Conservation (phyloP, 441 rosid genomes). For the Adansonia rubrostipa region DNA sequence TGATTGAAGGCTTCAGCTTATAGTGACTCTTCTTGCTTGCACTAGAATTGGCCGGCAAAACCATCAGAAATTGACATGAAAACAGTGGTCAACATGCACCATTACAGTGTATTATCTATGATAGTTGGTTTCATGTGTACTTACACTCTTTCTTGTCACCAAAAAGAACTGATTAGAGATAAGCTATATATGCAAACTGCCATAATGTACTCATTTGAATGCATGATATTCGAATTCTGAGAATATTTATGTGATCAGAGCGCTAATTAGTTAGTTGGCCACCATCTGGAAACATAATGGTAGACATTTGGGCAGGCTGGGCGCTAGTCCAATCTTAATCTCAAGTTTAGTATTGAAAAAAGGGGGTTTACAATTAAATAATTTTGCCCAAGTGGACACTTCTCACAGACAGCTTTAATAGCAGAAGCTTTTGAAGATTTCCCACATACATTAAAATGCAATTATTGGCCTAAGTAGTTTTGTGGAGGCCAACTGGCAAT, state of each 20-base stretch:
- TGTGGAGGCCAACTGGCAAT: slow-evolving; percentile 17
- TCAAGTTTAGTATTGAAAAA: neutral
- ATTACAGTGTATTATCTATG: slow-evolving; percentile 11
- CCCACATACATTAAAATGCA: slow-evolving; percentile 6
- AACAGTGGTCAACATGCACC: slow-evolving; percentile 27
- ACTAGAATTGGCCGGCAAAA: slow-evolving; percentile 29
- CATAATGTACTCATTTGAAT: neutral
- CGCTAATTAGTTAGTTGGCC: neutral
- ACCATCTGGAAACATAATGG: neutral
- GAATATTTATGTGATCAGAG: neutral
- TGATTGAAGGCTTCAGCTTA: neutral
- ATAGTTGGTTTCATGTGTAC: slow-evolving; percentile 14
- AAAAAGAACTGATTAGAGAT: neutral
- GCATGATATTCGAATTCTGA: neutral
- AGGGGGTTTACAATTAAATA: neutral
- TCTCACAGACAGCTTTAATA: too few relatives aligned
- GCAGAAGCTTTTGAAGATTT: too few relatives aligned
- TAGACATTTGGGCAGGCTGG: slow-evolving; percentile 13
- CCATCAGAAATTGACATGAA: slow-evolving; percentile 17
- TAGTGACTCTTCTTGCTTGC: slow-evolving; percentile 26
- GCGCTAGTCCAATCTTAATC: slow-evolving; percentile 21
- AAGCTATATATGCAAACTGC: neutral
- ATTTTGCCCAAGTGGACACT: too few relatives aligned
- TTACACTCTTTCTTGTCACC: slow-evolving; percentile 31
- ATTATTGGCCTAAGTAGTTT: slow-evolving; percentile 26